phyloP scores from a whole-genome alignment of 2,329 filamentous ascomycete genomes.

The Curvularia hawaiiensis region DNA sequence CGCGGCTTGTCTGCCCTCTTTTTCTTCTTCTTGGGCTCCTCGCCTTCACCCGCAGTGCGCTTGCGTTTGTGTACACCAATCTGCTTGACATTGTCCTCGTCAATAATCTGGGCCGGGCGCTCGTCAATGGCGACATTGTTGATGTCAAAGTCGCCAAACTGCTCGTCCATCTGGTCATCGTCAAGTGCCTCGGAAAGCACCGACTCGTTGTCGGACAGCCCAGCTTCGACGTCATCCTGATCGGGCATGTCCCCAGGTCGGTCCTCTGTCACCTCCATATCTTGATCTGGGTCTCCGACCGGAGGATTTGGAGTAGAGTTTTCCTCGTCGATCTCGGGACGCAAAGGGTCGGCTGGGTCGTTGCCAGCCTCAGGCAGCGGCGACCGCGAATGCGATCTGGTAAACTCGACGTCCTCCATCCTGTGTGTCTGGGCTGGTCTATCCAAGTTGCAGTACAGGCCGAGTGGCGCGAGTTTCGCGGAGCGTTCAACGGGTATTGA shows the following conservation, averaged over 20 bases:
- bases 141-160: conserved; percentile 61
- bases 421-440: neutral
- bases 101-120: conserved; percentile 62
- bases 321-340: conserved; percentile 56
- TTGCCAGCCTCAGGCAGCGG: conserved; percentile 54
- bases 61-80: conserved; percentile 69
- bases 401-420: conserved; percentile 54
- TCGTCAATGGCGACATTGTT: conserved; percentile 65
- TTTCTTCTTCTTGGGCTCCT: conserved; percentile 72
- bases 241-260: conserved; percentile 43
- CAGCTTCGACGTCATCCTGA: conserved; percentile 47
- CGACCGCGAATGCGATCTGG: conserved; percentile 45
- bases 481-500: neutral
- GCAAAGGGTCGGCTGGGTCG: conserved; percentile 53
- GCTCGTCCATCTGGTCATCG: conserved; percentile 67
- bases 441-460: neutral
- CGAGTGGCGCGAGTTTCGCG: conserved; percentile 1
- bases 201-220: conserved; percentile 64
- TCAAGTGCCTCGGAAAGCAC: conserved; percentile 65
- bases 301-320: conserved; percentile 52
- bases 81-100: conserved; percentile 65
- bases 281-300: conserved; percentile 49
- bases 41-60: conserved; percentile 64
- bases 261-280: conserved; percentile 52
- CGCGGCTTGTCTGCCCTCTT: conserved; percentile 62